These are phyloP conservation scores for Asterella californica DNA, from an alignment of 225 moss, liverwort and hornwort genomes.

Conservation along the genomic window DNA sequence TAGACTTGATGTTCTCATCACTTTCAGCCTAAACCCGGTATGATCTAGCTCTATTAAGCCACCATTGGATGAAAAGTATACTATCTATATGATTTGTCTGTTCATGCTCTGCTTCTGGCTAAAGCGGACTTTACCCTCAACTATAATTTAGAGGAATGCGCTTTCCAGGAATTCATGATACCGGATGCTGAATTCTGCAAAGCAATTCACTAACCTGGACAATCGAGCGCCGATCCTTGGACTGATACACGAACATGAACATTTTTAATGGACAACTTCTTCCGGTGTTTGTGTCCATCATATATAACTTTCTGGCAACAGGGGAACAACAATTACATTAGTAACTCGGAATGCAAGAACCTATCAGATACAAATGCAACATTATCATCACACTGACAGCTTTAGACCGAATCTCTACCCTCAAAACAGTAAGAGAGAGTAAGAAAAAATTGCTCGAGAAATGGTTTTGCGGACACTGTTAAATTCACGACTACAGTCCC, in stretches of 20 bases:
- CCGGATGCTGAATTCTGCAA: background rate
- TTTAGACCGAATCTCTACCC: background rate
- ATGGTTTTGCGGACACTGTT: background rate
- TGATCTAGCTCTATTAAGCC: too few relatives aligned
- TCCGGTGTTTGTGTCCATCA: slow-evolving; percentile 45
- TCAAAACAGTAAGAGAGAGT: background rate
- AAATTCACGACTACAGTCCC: background rate
- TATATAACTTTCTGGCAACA: slow-evolving; percentile 8
- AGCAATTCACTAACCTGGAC: slow-evolving; percentile 54
- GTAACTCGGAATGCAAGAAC: background rate
- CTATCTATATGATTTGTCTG: too few relatives aligned
- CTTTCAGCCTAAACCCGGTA: too few relatives aligned
- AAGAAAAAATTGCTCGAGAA: background rate
- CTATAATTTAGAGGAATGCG: background rate
- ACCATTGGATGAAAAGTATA: too few relatives aligned
- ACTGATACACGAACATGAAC: slow-evolving; percentile 75
- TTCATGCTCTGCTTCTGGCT: too few relatives aligned
- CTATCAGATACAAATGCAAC: background rate
- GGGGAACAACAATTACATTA: background rate
- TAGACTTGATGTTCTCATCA: too few relatives aligned
- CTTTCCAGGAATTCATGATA: background rate
- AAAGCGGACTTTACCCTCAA: background rate
- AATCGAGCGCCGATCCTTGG: slow-evolving; percentile 86
- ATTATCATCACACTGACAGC: too few relatives aligned
- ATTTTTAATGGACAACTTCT: slow-evolving; percentile 41